Evolutionary conservation across 2,329 filamentous ascomycete species (phyloP), one percentile per base, ranked within the genome.

Genomic region (Coniochaeta ligniaria): DNA sequence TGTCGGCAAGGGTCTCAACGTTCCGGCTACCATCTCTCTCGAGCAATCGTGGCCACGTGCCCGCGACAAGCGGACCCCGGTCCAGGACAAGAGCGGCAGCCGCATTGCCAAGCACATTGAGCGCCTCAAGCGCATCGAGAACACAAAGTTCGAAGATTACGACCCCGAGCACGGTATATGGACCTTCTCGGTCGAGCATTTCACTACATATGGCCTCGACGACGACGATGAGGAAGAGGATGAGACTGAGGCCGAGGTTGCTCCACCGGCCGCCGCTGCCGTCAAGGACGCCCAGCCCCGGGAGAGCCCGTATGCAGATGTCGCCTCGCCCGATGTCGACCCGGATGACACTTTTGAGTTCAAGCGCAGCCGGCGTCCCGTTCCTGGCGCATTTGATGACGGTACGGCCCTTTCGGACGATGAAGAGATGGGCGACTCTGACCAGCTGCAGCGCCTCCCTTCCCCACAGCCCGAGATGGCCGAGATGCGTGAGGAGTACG

Each of bases 151-250:
- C 68, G 80, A 93, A 67, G 81, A 82, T 68, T 99, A 97, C 73
- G 84, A 96, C 64, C 79, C 81, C 61, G 81, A 91, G 1, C 92
- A 87, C 59, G 95, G 94, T 59, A 83, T 90, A 55, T 99, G 96
- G 96, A 84, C 85, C 16, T 99, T 99, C 77, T 86, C 81, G 11
- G 95, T 99, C n/a, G 87, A 94, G 69, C 95, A 99, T 74, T 99
- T 96, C 73, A 98, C 94, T 1, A 96, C 92, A 1, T 99, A 99
- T 71, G 93, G 90, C 45, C 81, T 98, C 59, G 89, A 94, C 64
- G 91, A 90, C 45, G 84, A 87, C 59, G 90, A 92, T 52, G 88
- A 90, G 31, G 90, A 90, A 31, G 90, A 92, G 57, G 88, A 91
- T 31, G 88, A 90, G 58, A 86, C 84, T 8, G 80, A 88, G 55